Base-by-base conservation (phyloP, 495 filamentous ascomycete species). In the Podospora bellae-mahoneyi region DNA sequence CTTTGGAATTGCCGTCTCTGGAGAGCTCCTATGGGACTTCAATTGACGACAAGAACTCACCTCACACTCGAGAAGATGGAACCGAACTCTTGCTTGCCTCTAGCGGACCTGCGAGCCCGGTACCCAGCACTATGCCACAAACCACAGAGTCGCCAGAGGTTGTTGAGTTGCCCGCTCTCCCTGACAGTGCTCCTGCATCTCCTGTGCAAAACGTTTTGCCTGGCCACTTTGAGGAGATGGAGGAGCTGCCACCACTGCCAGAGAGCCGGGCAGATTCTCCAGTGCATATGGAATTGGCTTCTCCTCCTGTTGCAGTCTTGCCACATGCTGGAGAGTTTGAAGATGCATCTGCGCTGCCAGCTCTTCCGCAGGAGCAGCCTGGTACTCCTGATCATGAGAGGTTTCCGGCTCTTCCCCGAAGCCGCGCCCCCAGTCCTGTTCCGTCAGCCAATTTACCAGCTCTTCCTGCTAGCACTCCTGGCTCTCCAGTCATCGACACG, bases 251-350 rank as follows among this genome's bases (percentile, higher is more conserved):
- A 20, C 19, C 27, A 9, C 60, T 62, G 18, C 60, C 32, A 62
- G 68, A 66, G 48, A 66, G 68, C 20, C 27, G 20, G 28, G 28
- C 18, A 4, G 64, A 53, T 5, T 60, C 61, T 2, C 39, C 44
- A 20, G 48, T 39, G 2, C 27, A 0, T 30, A n/a, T 18, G 20
- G 4, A 23, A 1, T 61, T 19, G 3, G 16, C 44, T 19, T 48
- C 65, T 15, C 26, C 15, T 18, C 59, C 16, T 5, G 5, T 54
- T 48, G 39, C 39, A 48, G 39, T 16, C 5, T 48, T 48, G 39
- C 39, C 39, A 13, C 5, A 3, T 13, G 9, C 39, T 13, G 6
- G 13, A 48, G 39, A 48, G 39, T 48, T 48, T 48, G 39, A 48
- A 48, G 39, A 48, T 10, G 39, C 15, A 16, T 10, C 39, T 10